Conservation (phyloP, 768 basidiomycete species). For the Mycena chlorophos region DNA sequence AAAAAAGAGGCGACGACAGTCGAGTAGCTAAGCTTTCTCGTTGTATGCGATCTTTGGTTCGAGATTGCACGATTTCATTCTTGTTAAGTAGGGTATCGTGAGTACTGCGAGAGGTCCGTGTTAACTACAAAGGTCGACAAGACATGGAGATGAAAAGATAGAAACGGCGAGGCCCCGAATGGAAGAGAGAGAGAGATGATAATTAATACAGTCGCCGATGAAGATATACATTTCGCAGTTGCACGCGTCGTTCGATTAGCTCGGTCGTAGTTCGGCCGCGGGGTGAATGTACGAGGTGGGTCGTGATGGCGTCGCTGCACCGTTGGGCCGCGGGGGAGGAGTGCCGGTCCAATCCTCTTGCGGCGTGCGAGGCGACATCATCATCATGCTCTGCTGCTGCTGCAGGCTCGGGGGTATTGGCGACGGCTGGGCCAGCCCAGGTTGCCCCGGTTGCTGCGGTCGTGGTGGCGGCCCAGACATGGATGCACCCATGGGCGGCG, state of each 20-base stretch:
- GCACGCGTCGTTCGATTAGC: slow-evolving; percentile 36
- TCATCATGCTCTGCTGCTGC: slow-evolving; percentile 34
- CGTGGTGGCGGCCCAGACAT: slow-evolving; percentile 43
- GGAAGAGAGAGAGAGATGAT: slow-evolving; percentile 26
- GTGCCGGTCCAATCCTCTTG: slow-evolving; percentile 49
- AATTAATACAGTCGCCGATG: slow-evolving; percentile 43
- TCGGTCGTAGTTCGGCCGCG: slow-evolving; percentile 47
- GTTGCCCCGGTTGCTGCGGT: slow-evolving; percentile 43
- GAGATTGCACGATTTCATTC: slow-evolving; percentile 17
- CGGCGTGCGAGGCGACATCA: slow-evolving; percentile 42
- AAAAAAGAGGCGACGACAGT: slow-evolving; percentile 24
- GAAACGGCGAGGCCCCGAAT: slow-evolving; percentile 21
- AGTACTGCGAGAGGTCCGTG: slow-evolving; percentile 65
- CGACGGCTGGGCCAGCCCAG: slow-evolving; percentile 47
- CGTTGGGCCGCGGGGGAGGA: slow-evolving; percentile 39
- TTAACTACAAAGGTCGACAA: slow-evolving; percentile 53
- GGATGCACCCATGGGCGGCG: slow-evolving; percentile 32
- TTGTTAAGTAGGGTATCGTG: slow-evolving; percentile 52
- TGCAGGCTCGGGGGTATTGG: slow-evolving; percentile 44
- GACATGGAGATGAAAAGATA: slow-evolving; percentile 30
- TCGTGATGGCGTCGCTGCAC: slow-evolving; percentile 36
- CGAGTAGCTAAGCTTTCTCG: not conserved
- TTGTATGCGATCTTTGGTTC: slow-evolving; percentile 4
- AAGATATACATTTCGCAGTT: slow-evolving; percentile 51
- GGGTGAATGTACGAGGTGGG: slow-evolving; percentile 52